Base-by-base conservation (phyloP, 2,329 filamentous ascomycete genomes). In the Knufia fluminis region DNA sequence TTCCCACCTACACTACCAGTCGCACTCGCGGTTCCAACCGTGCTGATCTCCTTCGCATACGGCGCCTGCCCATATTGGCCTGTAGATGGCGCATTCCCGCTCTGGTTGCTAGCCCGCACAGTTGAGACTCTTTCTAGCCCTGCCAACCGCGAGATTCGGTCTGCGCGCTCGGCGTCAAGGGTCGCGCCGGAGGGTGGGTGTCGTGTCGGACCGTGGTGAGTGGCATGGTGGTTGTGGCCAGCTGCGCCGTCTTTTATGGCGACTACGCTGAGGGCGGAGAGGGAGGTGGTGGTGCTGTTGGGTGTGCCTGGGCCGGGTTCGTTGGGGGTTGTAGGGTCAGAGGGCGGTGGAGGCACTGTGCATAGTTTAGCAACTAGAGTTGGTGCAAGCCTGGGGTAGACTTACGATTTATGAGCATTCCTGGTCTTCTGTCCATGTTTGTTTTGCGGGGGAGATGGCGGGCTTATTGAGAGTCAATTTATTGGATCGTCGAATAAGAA, bases 211-310 rank as follows among this genome's bases (percentile, higher is more conserved):
- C 4, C 79, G 67, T 31, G 65, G 65, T n/a, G 72, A 73, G 68
- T 57, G 76, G 71, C 59, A 71, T 60, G 77, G 45, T 80, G 79
- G 23, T 83, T 76, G 63, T 89, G 81, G 55, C 91, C 91, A 53
- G 88, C 86, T 63, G 96, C 88, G 59, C 91, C 91, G 64, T 97
- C 91, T 69, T 96, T 95, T 75, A 95, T 95, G 46, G 91, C 91
- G 10, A 88, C 92, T 16, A 91, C 96, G 14, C 88, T 94, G 42
- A 97, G 78, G 35, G 89, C 83, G 22, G 88, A 95, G 61, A 97
- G 83, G 46, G 89, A 94, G 10, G 90, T 96, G 2, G 87, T 94
- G 35, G 86, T 85, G 58, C 88, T 94, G 57, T 92, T 96, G 2
- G 91, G 91, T 2, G 91, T 97, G 61, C 91, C 90, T 86, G 90